Evolutionary conservation across 257 asterid species (phyloP), one percentile per base, ranked within the genome.

Genomic region (Solanum clarkiae): DNA sequence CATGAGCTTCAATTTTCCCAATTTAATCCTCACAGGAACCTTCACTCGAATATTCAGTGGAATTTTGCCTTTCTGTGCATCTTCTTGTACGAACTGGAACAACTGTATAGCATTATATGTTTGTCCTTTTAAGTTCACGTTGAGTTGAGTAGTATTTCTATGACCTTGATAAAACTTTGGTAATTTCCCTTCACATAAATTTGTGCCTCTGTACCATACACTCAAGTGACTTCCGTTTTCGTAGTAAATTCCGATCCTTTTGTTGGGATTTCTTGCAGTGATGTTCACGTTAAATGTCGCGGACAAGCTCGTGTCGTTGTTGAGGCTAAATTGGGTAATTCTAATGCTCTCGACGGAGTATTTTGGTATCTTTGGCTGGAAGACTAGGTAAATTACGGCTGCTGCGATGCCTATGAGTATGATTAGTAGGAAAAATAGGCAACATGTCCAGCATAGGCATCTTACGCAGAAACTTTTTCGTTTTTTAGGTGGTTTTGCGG

Each of bases 91-190:
- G 32, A 95, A 90, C 88, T 88, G 90, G 57, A 93, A n/a, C 93
- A 96, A 74, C 4, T 91, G 92, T 75, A 90, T 11, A 1, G 94
- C 99, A 26, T 96, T 91, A 68, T 47, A 80, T 7, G 94, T 93
- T 72, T 92, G 93, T 45, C 99, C 99, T 15, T 87, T 84, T 88
- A 96, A 89, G 8, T 7, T 65, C 29, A 96, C 80, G 86, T 89
- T 88, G 63, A 96, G 92, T 81, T 82, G 16, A 6, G 98, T 96
- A 22, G 98, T 93, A 89, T 94, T 94, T 56, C 93, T 91, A 90
- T 96, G 99, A 20, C 98, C 99, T 84, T 96, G 99, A 85, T 94
- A 96, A 32, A 96, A 96, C 87, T 86, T 90, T 0, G 99, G 99
- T 89, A 96, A 74, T 8, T 96, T 89, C 4, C 99, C 99, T 84